A percentile compares a stretch with the other conserved stretches of the same genome.
These are phyloP conservation scores for Aspergillus candidus DNA, from an alignment of 2,329 filamentous ascomycete species.

Conservation along the genomic window DNA sequence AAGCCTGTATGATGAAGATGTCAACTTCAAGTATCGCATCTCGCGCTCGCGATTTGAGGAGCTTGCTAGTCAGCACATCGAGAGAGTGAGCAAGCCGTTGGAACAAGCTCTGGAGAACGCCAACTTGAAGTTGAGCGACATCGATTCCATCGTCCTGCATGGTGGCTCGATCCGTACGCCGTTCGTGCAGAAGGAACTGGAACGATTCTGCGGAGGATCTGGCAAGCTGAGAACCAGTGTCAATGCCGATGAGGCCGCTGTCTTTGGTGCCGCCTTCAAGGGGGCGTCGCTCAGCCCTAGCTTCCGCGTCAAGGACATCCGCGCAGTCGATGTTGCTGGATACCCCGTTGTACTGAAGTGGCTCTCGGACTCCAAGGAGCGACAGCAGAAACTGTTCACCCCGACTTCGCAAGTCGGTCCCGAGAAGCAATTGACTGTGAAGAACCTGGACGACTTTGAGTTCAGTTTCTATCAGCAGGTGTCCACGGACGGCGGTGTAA, in stretches of 20 bases:
- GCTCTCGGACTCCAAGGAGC: constrained; percentile 62
- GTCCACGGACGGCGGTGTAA: constrained; percentile 34
- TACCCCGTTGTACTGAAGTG: constrained; percentile 75
- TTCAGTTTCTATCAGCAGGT: constrained; percentile 74
- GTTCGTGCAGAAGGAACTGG: constrained; percentile 85
- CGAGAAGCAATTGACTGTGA: constrained; percentile 78
- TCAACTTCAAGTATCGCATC: constrained; percentile 91
- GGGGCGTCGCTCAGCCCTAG: constrained; percentile 86
- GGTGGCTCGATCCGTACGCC: constrained; percentile 86
- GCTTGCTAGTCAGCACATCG: constrained; percentile 61
- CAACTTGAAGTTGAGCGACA: constrained; percentile 64
- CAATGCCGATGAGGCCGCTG: constrained; percentile 93
- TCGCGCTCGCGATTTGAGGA: constrained; percentile 73
- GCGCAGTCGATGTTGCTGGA: constrained; percentile 66
- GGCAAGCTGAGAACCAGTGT: constrained; percentile 88
- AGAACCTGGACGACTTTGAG: constrained; percentile 73
- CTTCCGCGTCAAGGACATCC: constrained; percentile 97
- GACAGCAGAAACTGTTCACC: constrained; percentile 77
- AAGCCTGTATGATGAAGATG: constrained; percentile 73
- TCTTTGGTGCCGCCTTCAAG: constrained; percentile 92
- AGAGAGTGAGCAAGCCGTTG: constrained; percentile 63
- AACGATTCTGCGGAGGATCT: constrained; percentile 63
- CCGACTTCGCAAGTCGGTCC: constrained; percentile 67
- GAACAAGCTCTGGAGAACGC: constrained; percentile 68
- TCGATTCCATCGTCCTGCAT: constrained; percentile 89